These are phyloP conservation scores for Diaporthe aspalathi DNA, from an alignment of 2,329 filamentous ascomycete species.

Conservation along the genomic window DNA sequence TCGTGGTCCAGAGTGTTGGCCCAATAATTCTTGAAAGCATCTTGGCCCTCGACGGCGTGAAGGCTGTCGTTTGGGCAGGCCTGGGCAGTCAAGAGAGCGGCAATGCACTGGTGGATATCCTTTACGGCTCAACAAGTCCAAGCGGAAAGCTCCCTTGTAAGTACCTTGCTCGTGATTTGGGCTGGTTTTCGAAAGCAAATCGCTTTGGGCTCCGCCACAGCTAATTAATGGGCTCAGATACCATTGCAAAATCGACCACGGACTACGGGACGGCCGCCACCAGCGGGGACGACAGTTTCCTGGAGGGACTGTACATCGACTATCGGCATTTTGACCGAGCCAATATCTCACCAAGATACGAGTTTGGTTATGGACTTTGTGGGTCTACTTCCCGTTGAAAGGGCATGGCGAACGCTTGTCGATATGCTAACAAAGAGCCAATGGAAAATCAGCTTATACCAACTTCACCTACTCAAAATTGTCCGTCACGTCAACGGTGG, in stretches of 20 bases:
- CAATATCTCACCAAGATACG: slow-evolving; percentile 68
- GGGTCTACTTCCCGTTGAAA: slow-evolving; percentile 44
- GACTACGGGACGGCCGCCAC: slow-evolving; percentile 58
- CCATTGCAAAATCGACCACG: slow-evolving; percentile 58
- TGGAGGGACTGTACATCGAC: slow-evolving; percentile 72
- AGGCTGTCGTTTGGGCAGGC: slow-evolving; percentile 80
- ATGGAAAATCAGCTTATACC: slow-evolving; percentile 68
- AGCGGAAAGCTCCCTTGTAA: slow-evolving; percentile 58
- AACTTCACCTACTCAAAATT: slow-evolving; percentile 71
- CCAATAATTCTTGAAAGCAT: slow-evolving; percentile 69
- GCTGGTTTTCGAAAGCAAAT: too few species aligned
- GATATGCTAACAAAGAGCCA: background rate
- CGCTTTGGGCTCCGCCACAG: background rate
- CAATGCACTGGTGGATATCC: slow-evolving; percentile 78
- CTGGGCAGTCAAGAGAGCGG: slow-evolving; percentile 81
- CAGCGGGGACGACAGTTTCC: slow-evolving; percentile 62
- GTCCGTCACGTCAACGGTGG: slow-evolving; percentile 51
- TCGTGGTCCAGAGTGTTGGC: slow-evolving; percentile 72
- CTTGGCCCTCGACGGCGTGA: slow-evolving; percentile 75
- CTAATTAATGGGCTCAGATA: slow-evolving; percentile 46
- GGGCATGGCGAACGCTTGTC: background rate
- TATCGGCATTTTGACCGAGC: slow-evolving; percentile 72
- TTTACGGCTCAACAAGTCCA: slow-evolving; percentile 69
- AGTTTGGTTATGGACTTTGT: slow-evolving; percentile 73
- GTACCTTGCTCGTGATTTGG: background rate